Conservation (phyloP, 2,329 filamentous ascomycete species). For the Xylariales sp. region DNA sequence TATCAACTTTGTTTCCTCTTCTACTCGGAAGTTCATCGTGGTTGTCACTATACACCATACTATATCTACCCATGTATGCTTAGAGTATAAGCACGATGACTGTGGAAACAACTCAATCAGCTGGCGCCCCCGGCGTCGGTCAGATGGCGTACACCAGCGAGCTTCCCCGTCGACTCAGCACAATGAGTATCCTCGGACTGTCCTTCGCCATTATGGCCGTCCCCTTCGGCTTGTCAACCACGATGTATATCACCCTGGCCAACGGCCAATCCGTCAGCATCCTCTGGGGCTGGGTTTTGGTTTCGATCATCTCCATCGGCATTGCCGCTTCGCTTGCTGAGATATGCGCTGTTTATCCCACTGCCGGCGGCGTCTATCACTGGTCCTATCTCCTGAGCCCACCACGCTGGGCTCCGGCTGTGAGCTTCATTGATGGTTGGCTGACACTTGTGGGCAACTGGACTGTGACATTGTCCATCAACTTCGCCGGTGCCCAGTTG, state of each 20-base stretch:
- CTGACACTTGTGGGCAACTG: constrained; percentile 69
- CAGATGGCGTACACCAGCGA: constrained; percentile 67
- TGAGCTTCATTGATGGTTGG: constrained; percentile 69
- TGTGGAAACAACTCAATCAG: too few relatives aligned
- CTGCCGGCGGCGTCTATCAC: constrained; percentile 67
- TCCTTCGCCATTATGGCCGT: constrained; percentile 75
- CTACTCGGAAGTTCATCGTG: too few relatives aligned
- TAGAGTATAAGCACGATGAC: too few relatives aligned
- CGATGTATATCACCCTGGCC: constrained; percentile 62
- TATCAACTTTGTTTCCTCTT: too few relatives aligned
- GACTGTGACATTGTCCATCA: constrained; percentile 61
- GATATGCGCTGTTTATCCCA: constrained; percentile 66
- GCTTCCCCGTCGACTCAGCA: constrained; percentile 61
- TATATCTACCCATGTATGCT: too few relatives aligned
- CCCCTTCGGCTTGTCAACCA: constrained; percentile 64
- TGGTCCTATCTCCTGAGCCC: constrained; percentile 66
- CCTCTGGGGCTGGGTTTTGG: constrained; percentile 65
- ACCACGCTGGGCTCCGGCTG: constrained; percentile 60
- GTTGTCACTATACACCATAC: too few relatives aligned
- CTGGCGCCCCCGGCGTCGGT: too few relatives aligned
- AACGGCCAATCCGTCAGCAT: constrained; percentile 67
- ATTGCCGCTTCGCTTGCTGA: constrained; percentile 66
- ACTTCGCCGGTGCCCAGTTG: constrained; percentile 64
- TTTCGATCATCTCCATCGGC: constrained; percentile 57
- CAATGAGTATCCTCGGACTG: constrained; percentile 61